A percentile compares a stretch with the other conserved stretches of the same genome.
Conservation (phyloP, 2,329 filamentous ascomycete genomes). For the Colletotrichum trifolii region DNA sequence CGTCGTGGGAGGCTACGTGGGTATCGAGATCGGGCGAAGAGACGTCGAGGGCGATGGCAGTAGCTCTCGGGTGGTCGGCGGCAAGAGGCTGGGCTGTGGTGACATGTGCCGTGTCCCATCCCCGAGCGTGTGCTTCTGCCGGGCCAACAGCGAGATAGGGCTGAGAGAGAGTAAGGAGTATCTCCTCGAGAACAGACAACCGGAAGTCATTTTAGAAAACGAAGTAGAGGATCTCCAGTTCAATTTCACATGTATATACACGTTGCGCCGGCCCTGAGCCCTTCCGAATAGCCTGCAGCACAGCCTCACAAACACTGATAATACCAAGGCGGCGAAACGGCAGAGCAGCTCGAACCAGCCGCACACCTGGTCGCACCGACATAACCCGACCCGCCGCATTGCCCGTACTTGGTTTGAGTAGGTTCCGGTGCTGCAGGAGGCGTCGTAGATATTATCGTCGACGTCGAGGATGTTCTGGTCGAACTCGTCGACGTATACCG, state of each 20-base stretch:
- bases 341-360: constrained; percentile 26
- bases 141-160: too few species aligned
- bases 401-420: constrained; percentile 33
- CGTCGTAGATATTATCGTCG: constrained; percentile 12
- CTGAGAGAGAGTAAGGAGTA: too few species aligned
- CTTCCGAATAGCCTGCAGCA: neutral
- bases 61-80: neutral
- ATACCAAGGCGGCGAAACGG: constrained; percentile 26
- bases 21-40: constrained; percentile 34
- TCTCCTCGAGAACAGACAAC: too few species aligned
- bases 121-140: too few species aligned
- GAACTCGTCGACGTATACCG: neutral
- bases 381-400: constrained; percentile 31
- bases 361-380: constrained; percentile 30
- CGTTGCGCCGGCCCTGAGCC: too few species aligned
- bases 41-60: constrained; percentile 38
- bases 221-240: too few species aligned
- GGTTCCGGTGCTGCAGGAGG: constrained; percentile 17
- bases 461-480: neutral
- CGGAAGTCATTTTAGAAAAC: too few species aligned
- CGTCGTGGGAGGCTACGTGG: constrained; percentile 34
- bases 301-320: constrained; percentile 25
- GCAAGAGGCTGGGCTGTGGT: constrained; percentile 20
- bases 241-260: too few species aligned
- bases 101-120: neutral